phyloP scores from a whole-genome alignment of 441 rosid genomes.

The Populus tomentosa region DNA sequence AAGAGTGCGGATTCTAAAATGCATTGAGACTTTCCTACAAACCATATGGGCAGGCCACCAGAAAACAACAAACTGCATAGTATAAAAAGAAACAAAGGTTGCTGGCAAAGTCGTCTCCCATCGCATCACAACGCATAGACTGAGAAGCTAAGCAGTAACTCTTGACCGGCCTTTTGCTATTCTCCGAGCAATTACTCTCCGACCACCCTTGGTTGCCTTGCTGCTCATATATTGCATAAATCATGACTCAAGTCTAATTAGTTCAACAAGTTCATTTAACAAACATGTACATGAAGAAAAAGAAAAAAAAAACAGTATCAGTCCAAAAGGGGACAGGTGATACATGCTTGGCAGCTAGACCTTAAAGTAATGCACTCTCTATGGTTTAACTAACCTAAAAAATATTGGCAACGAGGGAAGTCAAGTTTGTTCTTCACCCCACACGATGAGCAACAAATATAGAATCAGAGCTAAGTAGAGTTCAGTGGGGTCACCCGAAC shows the following conservation, averaged over 20 bases:
- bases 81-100: slow-evolving; percentile 4
- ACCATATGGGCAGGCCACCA: not conserved
- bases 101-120: slow-evolving; percentile 1
- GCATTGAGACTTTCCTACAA: slow-evolving; percentile 2
- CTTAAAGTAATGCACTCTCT: not conserved
- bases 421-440: not conserved
- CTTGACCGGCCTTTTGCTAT: slow-evolving; percentile 93
- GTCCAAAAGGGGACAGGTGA: not conserved
- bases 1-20: slow-evolving; percentile 9
- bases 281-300: not conserved
- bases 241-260: slow-evolving; percentile 16
- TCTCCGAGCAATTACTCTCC: slow-evolving; percentile 93
- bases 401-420: not conserved
- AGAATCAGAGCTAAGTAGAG: not conserved
- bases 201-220: slow-evolving; percentile 96
- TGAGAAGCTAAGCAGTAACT: slow-evolving; percentile 61
- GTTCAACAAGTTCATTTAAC: not conserved
- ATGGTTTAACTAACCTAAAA: not conserved
- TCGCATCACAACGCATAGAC: not conserved
- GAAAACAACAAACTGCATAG: slow-evolving; percentile 6
- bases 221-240: slow-evolving; percentile 37
- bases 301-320: not conserved
- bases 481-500: not conserved
- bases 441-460: not conserved
- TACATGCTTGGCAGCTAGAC: not conserved